These are phyloP conservation scores for Nannizziopsis barbatae DNA, from an alignment of 2,329 filamentous ascomycete genomes.

Conservation along the genomic window DNA sequence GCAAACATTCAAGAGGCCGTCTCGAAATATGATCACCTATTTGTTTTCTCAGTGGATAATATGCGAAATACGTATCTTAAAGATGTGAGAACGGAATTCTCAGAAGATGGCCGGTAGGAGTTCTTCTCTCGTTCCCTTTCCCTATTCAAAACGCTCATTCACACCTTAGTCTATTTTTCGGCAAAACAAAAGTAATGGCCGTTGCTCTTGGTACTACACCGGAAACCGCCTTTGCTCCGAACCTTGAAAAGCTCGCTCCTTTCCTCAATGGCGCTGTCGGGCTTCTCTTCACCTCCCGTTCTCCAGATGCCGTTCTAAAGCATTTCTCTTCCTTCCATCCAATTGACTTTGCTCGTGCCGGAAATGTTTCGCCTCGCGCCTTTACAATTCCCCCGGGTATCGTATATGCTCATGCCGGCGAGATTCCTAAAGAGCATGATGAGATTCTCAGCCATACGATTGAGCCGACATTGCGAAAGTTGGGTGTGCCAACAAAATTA, in stretches of 20 bases:
- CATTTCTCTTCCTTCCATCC: constrained; percentile 64
- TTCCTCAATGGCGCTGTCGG: constrained; percentile 75
- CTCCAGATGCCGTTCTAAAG: constrained; percentile 52
- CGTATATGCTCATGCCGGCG: constrained; percentile 66
- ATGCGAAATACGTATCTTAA: constrained; percentile 97
- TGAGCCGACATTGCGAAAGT: constrained; percentile 78
- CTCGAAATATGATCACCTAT: constrained; percentile 78
- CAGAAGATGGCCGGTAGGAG: constrained; percentile 56
- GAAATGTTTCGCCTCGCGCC: constrained; percentile 58
- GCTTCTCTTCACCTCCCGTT: constrained; percentile 76
- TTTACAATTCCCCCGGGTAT: constrained; percentile 76
- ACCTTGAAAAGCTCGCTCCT: constrained; percentile 57
- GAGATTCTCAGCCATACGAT: constrained; percentile 76
- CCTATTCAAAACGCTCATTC: neutral
- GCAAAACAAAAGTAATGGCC: constrained; percentile 98
- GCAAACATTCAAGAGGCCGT: constrained; percentile 75
- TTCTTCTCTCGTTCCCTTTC: neutral
- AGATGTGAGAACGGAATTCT: constrained; percentile 72
- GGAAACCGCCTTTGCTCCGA: constrained; percentile 69
- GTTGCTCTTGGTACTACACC: constrained; percentile 74
- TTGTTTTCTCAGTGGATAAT: constrained; percentile 89
- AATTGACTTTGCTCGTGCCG: constrained; percentile 84
- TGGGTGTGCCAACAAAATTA: constrained; percentile 81
- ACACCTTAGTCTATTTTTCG: constrained; percentile 78
- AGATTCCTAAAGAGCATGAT: constrained; percentile 69